These are phyloP conservation scores for Rosa rugosa DNA, from an alignment of 306 rosid species.

Conservation along the genomic window DNA sequence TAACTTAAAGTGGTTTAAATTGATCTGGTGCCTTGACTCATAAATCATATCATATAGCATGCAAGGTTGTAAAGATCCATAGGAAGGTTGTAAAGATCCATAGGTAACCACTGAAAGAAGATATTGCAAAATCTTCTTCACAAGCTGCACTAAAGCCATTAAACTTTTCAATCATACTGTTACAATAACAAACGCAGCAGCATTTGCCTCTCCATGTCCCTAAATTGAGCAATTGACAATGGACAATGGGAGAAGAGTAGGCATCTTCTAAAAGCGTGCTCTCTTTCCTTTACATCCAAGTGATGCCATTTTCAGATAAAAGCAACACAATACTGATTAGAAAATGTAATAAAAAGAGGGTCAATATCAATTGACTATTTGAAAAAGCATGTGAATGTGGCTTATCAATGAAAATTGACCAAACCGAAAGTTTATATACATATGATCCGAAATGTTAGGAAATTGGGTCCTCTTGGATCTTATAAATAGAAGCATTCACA, in stretches of 20 bases:
- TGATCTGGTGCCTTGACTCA: neutral
- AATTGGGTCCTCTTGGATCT: neutral
- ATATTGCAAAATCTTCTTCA: neutral
- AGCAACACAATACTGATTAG: neutral
- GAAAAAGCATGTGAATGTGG: conserved; percentile 36
- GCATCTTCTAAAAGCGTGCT: conserved; percentile 3
- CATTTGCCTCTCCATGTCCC: neutral
- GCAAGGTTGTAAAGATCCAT: conserved; percentile 25
- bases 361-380: conserved; percentile 8
- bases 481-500: conserved; percentile 34
- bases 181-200: neutral
- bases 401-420: neutral
- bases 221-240: neutral
- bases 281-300: conserved; percentile 24
- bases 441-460: conserved; percentile 28
- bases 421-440: neutral
- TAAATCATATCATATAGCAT: conserved; percentile 5
- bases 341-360: neutral
- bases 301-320: conserved; percentile 20
- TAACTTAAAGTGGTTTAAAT: neutral
- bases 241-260: neutral
- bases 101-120: neutral
- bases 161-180: neutral
- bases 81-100: conserved; percentile 20
- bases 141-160: neutral